Base-by-base conservation (phyloP, 2,329 filamentous ascomycete species). In the Ceratocystis lukuohia region DNA sequence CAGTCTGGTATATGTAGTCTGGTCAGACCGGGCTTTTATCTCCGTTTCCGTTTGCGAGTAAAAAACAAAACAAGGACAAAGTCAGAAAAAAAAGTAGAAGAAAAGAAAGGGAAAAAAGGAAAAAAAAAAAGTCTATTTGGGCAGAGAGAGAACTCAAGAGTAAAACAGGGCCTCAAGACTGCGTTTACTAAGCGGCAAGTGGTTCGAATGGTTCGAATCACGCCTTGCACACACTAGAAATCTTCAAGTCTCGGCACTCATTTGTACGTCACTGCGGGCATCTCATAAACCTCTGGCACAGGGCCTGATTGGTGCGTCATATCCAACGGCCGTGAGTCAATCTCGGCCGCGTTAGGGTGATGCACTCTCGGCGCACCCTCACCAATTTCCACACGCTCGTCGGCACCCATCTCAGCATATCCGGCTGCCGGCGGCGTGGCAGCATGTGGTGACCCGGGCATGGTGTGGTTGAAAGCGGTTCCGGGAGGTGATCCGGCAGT, bases 191-290 rank as follows among this genome's bases (percentile, higher is more conserved):
- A 17, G 46, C 48, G 37, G 10, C 10, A 41, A 15, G 3, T 12
- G 37, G 37, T 3, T 41, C 0, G 12, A 41, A 15, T 12, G 37
- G 37, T 3, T 41, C 0, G 12, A 41, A 15, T 5, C 37, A 41
- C 10, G 37, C 12, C 37, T 41, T 15, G n/a, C 46, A n/a, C 46
- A 48, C 46, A 48, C 15, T 41, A 41, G 1, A 15, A 15, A 41
- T 41, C 37, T 15, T 15, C 37, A 41, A 41, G 10, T 41, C 10
- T 41, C 3, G 37, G 37, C 37, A 41, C 61, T 64, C 62, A 66
- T 59, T 70, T 72, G 69, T 77, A 78, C 37, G 67, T 69, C 69
- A 77, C 73, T 12, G 74, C 70, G 2, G 77, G 75, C 77, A 78
- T 78, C 72, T 78, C 77, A 66, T 76, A 78, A 4, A 78, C 75